Conservation (phyloP, 768 basidiomycete species). For the Tricholoma terreum region DNA sequence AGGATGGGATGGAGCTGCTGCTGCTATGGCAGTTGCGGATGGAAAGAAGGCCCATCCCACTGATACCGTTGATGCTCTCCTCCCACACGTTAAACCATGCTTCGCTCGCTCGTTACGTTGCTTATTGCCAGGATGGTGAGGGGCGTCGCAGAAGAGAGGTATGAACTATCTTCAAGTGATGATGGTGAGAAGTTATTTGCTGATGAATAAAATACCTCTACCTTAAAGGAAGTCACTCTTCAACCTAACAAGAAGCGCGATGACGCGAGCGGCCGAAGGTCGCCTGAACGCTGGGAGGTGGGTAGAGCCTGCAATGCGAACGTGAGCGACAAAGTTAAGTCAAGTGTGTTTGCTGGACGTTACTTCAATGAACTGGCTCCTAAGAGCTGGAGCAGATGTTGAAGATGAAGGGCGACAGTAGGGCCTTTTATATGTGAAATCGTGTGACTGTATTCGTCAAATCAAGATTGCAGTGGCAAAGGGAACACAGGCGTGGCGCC, state of each 20-base stretch:
- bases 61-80: constrained; percentile 32
- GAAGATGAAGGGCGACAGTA: neutral
- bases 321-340: neutral
- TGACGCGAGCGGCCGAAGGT: constrained; percentile 61
- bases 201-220: constrained; percentile 15
- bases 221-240: constrained; percentile 56
- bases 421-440: constrained; percentile 11
- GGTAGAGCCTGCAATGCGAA: constrained; percentile 24
- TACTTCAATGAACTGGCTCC: constrained; percentile 9
- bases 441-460: constrained; percentile 17
- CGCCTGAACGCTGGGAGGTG: constrained; percentile 51
- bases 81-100: constrained; percentile 66
- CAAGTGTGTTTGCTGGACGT: neutral
- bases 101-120: constrained; percentile 73
- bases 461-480: constrained; percentile 8
- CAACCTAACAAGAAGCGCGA: constrained; percentile 72
- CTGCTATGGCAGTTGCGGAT: neutral
- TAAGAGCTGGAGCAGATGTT: constrained; percentile 1
- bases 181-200: constrained; percentile 2
- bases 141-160: constrained; percentile 44
- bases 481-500: neutral
- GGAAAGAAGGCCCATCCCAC: neutral
- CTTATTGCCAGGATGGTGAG: constrained; percentile 67
- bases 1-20: neutral
- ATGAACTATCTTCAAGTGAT: constrained; percentile 22